Evolutionary conservation across 257 asterid species (phyloP).

Genomic region (Solanum appendiculatum): DNA sequence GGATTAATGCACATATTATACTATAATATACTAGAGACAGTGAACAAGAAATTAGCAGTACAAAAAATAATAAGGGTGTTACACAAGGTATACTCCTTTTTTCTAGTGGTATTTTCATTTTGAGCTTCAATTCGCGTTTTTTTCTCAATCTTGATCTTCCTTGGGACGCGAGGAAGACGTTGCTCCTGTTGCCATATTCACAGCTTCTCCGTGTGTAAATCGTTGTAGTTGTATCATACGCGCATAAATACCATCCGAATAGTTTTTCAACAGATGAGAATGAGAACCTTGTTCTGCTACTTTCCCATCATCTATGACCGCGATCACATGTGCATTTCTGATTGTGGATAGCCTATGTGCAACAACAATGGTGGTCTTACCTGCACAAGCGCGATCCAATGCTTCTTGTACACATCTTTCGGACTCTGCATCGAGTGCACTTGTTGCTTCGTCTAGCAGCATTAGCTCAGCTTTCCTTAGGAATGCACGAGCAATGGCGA

Average conservation of each 20-base stretch:
- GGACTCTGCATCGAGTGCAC: constrained; percentile 77
- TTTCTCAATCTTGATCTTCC: constrained; percentile 20
- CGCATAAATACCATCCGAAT: constrained; percentile 61
- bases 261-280: constrained; percentile 61
- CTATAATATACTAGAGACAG: constrained; percentile 26
- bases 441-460: constrained; percentile 81
- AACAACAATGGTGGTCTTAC: constrained; percentile 69
- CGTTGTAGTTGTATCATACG: constrained; percentile 79
- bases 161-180: constrained; percentile 28
- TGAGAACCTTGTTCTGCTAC: constrained; percentile 87
- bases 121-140: not conserved
- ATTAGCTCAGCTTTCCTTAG: constrained; percentile 56
- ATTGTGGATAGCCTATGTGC: constrained; percentile 73
- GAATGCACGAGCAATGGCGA: constrained; percentile 72
- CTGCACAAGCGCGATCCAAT: constrained; percentile 55
- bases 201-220: constrained; percentile 54
- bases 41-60: constrained; percentile 25
- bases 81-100: constrained; percentile 6
- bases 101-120: not conserved
- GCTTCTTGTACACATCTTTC: constrained; percentile 68
- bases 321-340: constrained; percentile 64
- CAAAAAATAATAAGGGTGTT: constrained; percentile 17
- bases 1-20: constrained; percentile 28
- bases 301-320: constrained; percentile 81
- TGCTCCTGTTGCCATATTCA: constrained; percentile 45